phyloP scores from a whole-genome alignment of 441 rosid species.

The Populus hybrid region DNA sequence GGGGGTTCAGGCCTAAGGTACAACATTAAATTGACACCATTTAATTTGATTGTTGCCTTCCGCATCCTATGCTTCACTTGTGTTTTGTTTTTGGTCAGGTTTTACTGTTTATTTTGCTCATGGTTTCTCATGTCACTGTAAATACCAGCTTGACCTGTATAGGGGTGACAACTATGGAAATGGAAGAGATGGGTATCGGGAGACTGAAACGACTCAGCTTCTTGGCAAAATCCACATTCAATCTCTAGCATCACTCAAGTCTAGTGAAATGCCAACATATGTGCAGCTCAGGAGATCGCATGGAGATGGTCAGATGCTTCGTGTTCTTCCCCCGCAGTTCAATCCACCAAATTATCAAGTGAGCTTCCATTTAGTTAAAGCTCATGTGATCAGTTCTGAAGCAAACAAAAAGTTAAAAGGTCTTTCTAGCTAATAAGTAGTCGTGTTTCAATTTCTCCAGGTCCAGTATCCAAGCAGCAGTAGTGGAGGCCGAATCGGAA shows the following conservation, averaged over 20 bases:
- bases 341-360: constrained; percentile 41
- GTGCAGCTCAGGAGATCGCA: constrained; percentile 32
- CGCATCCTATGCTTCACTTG: neutral
- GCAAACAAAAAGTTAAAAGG: neutral
- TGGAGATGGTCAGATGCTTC: constrained; percentile 31
- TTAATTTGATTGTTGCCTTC: neutral
- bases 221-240: constrained; percentile 51
- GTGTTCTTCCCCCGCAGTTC: constrained; percentile 32
- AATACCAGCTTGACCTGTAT: constrained; percentile 19
- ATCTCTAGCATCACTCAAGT: constrained; percentile 32
- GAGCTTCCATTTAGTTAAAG: neutral
- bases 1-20: constrained; percentile 41
- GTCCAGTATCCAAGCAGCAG: constrained; percentile 61
- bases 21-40: neutral
- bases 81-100: neutral
- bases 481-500: constrained; percentile 58
- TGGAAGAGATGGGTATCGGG: constrained; percentile 32
- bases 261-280: constrained; percentile 27
- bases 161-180: constrained; percentile 17
- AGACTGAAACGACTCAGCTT: constrained; percentile 50
- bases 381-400: neutral
- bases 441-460: neutral
- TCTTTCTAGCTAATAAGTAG: neutral
- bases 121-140: neutral
- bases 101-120: neutral